A percentile compares a stretch with the other conserved stretches of the same genome.
phyloP scores from a whole-genome alignment of 1,284 basidiomycete genomes.

The Acaromyces ingoldii region DNA sequence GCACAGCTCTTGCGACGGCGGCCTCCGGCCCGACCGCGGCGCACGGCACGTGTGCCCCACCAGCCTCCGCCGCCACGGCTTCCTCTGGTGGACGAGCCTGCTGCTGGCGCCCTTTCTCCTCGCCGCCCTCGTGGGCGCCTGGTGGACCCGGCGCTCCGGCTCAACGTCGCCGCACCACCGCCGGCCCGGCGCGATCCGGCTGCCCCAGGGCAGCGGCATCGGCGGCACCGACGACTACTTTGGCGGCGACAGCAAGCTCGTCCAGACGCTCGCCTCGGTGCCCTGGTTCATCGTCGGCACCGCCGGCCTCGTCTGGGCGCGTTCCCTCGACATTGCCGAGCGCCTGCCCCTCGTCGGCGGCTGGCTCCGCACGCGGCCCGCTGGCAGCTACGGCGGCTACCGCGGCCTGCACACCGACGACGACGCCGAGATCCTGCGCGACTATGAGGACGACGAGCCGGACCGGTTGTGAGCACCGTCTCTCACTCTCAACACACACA shows the following conservation, averaged over 20 bases:
- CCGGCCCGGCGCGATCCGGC: neutral
- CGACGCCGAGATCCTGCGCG: conserved; percentile 28
- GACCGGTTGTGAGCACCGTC: no score
- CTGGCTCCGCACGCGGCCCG: conserved; percentile 2
- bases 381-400: conserved; percentile 38
- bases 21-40: conserved; percentile 40
- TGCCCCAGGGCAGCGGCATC: conserved; percentile 59
- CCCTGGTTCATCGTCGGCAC: conserved; percentile 24
- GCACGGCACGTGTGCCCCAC: conserved; percentile 30
- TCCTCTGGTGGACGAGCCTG: conserved; percentile 45
- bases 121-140: conserved; percentile 32
- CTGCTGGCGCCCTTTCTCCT: conserved; percentile 28
- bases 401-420: neutral
- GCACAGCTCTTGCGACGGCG: conserved; percentile 39
- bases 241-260: conserved; percentile 63
- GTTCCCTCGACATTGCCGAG: conserved; percentile 23
- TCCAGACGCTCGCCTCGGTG: conserved; percentile 55
- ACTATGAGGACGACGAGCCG: conserved; percentile 44
- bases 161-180: neutral
- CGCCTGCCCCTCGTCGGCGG: conserved; percentile 16
- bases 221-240: conserved; percentile 34
- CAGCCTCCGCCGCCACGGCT: conserved; percentile 26
- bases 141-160: conserved; percentile 22
- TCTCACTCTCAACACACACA: no score
- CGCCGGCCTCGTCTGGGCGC: conserved; percentile 19